phyloP scores from a whole-genome alignment of 495 filamentous ascomycete species.

The Talaromyces thailandensis region DNA sequence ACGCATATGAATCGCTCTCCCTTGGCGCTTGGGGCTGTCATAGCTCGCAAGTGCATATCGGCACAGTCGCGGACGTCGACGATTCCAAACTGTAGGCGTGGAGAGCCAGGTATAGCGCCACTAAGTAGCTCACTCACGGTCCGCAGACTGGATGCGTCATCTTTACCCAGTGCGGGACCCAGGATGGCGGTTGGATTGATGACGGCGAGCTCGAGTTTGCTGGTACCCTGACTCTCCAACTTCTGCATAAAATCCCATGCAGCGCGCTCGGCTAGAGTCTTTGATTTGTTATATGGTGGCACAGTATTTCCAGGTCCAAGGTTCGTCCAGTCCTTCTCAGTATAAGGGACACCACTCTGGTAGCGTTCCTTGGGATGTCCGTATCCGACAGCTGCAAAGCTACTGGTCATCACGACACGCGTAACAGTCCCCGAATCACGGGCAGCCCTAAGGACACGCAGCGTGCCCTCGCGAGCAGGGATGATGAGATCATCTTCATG shows the following conservation, averaged over 20 bases:
- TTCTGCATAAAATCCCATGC: slow-evolving; percentile 29
- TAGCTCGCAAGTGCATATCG: slow-evolving; percentile 22
- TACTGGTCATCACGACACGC: slow-evolving; percentile 2
- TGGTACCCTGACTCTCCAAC: slow-evolving; percentile 11
- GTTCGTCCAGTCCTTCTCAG: slow-evolving; percentile 30
- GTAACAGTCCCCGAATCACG: not conserved
- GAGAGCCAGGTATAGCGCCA: not conserved
- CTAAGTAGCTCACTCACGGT: not conserved
- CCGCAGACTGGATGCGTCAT: not conserved
- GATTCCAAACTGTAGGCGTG: not conserved
- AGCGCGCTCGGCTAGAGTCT: slow-evolving; percentile 24
- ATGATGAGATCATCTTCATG: slow-evolving; percentile 5
- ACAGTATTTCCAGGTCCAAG: slow-evolving; percentile 11
- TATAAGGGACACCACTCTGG: slow-evolving; percentile 19
- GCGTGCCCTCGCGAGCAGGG: slow-evolving; percentile 2
- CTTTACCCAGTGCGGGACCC: slow-evolving; percentile 12
- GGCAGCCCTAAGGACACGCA: not conserved
- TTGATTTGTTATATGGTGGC: slow-evolving; percentile 26
- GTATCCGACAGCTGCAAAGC: not conserved
- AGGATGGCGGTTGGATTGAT: slow-evolving; percentile 27
- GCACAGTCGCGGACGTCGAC: slow-evolving; percentile 19
- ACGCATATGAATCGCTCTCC: not conserved
- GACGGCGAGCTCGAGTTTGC: slow-evolving; percentile 25
- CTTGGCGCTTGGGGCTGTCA: slow-evolving; percentile 10
- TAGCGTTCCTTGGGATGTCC: slow-evolving; percentile 12